phyloP scores from a whole-genome alignment of 139 green algal genomes.

The Volvox reticuliferus region DNA sequence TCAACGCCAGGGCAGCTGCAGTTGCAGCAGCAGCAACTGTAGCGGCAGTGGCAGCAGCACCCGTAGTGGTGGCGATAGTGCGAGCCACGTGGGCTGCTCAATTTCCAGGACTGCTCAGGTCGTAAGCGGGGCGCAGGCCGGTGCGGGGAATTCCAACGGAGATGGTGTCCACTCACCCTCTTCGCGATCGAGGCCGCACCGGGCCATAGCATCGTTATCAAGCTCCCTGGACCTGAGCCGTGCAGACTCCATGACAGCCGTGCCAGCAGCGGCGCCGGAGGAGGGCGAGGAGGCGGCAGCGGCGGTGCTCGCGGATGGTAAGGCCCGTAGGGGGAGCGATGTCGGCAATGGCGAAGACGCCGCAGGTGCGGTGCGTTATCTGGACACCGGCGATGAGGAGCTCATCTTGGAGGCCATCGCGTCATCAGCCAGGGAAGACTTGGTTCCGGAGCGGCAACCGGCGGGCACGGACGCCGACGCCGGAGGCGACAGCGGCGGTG shows the following conservation, averaged over 20 bases:
- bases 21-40: background rate
- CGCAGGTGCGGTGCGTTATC: background rate
- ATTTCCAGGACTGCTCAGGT: too few species aligned
- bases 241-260: too few species aligned
- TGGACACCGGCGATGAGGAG: background rate
- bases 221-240: too few species aligned
- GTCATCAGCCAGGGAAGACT: background rate
- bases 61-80: background rate
- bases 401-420: background rate
- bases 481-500: background rate
- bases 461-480: background rate
- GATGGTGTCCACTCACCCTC: too few species aligned
- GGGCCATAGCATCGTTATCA: too few species aligned
- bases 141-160: too few species aligned
- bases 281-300: background rate
- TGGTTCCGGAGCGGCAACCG: background rate
- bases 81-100: too few species aligned
- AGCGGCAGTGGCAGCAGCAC: background rate
- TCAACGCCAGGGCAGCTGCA: background rate
- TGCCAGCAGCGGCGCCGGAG: too few species aligned
- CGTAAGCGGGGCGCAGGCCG: too few species aligned
- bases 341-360: background rate
- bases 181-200: too few species aligned
- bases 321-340: background rate
- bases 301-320: background rate